Evolutionary conservation across 306 rosid genomes (phyloP).

Genomic region (Quercus berberidifolia): DNA sequence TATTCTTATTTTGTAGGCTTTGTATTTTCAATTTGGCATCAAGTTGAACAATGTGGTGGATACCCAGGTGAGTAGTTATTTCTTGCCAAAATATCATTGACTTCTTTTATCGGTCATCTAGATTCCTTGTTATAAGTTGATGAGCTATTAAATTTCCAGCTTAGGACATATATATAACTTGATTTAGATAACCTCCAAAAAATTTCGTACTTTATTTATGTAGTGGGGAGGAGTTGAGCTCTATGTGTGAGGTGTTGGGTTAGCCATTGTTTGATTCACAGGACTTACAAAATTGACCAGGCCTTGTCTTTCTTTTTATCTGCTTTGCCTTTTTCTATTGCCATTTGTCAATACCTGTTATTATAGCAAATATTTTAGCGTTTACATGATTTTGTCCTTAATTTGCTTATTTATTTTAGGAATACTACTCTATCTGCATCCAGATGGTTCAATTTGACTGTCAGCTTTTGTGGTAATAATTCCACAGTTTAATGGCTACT

Average conservation of each 20-base stretch:
- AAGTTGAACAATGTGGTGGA: conserved; percentile 95
- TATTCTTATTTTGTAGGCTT: conserved; percentile 57
- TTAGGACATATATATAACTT: too few species aligned
- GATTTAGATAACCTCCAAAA: too few species aligned
- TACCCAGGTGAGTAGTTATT: conserved; percentile 76
- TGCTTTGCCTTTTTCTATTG: not conserved
- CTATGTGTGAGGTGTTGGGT: not conserved
- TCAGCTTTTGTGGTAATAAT: not conserved
- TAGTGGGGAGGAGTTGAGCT: too few species aligned
- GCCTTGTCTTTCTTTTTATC: not conserved
- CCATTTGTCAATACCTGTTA: not conserved
- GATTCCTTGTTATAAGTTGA: not conserved
- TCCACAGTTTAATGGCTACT: not conserved
- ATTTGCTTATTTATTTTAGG: not conserved
- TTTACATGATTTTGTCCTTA: not conserved
- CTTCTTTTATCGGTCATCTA: not conserved
- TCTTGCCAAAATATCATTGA: not conserved
- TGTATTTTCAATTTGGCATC: conserved; percentile 95
- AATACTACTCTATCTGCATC: not conserved
- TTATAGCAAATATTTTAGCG: not conserved
- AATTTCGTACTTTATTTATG: too few species aligned
- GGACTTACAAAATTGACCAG: not conserved
- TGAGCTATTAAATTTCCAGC: not conserved
- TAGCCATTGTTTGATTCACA: not conserved
- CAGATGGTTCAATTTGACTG: not conserved